Conservation (phyloP, 1,139 yeast genomes). For the Kodamaea ohmeri region DNA sequence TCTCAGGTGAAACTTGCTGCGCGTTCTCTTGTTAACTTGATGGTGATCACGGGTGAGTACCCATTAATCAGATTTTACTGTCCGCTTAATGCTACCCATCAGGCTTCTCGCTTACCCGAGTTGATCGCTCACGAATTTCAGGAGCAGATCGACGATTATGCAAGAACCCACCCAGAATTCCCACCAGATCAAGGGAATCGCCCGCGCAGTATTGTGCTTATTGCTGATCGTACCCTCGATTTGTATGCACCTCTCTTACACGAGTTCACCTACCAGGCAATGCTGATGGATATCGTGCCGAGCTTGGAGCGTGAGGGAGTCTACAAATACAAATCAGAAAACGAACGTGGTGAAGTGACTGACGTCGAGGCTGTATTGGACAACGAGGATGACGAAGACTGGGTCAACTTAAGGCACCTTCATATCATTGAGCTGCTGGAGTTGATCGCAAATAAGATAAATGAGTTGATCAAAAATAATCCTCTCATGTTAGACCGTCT, state of each 20-base stretch:
- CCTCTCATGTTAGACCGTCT: conserved; percentile 67
- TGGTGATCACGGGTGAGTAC: conserved; percentile 81
- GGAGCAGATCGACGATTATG: conserved; percentile 67
- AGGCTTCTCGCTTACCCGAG: conserved; percentile 65
- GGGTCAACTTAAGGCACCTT: conserved; percentile 70
- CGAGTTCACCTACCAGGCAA: conserved; percentile 91
- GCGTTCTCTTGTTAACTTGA: conserved; percentile 59
- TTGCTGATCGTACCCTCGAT: conserved; percentile 83
- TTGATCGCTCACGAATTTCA: conserved; percentile 76
- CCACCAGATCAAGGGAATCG: conserved; percentile 48
- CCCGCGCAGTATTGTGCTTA: conserved; percentile 71
- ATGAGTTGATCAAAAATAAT: conserved; percentile 68
- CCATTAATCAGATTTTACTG: conserved; percentile 77
- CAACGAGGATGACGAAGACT: conserved; percentile 68
- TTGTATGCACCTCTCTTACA: conserved; percentile 81
- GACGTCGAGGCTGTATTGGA: conserved; percentile 44
- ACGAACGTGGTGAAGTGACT: conserved; percentile 52
- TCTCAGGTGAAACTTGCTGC: conserved; percentile 62
- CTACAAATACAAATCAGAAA: conserved; percentile 62
- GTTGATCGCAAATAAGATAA: conserved; percentile 55
- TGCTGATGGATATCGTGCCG: conserved; percentile 74
- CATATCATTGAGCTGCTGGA: conserved; percentile 80
- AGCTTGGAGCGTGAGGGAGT: conserved; percentile 49
- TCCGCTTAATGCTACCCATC: conserved; percentile 43
- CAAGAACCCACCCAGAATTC: conserved; percentile 64